These are phyloP conservation scores for Ceratobasidium sp. DNA, from an alignment of 1,284 basidiomycete species.

Conservation along the genomic window DNA sequence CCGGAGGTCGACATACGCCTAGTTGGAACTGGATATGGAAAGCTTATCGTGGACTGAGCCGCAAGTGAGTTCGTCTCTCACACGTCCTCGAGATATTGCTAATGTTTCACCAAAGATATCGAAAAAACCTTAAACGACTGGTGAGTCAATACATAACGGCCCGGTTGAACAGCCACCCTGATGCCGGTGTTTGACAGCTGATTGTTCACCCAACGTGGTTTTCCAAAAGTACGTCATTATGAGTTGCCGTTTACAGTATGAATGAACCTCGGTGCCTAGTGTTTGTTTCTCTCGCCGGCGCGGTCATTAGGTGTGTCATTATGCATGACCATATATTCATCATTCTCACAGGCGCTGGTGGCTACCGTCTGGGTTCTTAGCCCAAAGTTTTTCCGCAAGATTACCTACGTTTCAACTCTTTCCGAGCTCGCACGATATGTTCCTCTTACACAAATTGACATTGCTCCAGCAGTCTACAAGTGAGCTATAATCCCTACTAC, in stretches of 20 bases:
- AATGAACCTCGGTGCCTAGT: constrained; percentile 61
- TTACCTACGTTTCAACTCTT: constrained; percentile 78
- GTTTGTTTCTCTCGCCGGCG: constrained; percentile 86
- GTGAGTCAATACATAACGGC: constrained; percentile 60
- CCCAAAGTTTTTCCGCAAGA: constrained; percentile 89
- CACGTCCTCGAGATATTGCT: constrained; percentile 19
- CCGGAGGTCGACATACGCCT: constrained; percentile 79
- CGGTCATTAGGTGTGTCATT: constrained; percentile 77
- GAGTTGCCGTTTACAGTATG: background rate
- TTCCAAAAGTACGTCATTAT: constrained; percentile 75
- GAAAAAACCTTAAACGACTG: constrained; percentile 87
- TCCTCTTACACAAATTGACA: constrained; percentile 86
- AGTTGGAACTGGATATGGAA: constrained; percentile 93
- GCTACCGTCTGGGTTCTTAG: constrained; percentile 59
- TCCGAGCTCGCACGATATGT: constrained; percentile 79
- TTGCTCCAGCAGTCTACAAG: constrained; percentile 84
- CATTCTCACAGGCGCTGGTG: background rate
- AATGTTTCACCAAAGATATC: constrained; percentile 61
- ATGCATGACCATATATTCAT: background rate
- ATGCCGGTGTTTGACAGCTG: constrained; percentile 63
- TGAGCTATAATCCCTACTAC: constrained; percentile 55
- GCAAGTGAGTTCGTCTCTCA: constrained; percentile 63
- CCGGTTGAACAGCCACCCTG: constrained; percentile 26
- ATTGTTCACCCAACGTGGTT: constrained; percentile 90
- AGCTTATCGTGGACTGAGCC: constrained; percentile 80